phyloP scores from a whole-genome alignment of 192 early-diverging fungal species.

The Phycomyces nitens region DNA sequence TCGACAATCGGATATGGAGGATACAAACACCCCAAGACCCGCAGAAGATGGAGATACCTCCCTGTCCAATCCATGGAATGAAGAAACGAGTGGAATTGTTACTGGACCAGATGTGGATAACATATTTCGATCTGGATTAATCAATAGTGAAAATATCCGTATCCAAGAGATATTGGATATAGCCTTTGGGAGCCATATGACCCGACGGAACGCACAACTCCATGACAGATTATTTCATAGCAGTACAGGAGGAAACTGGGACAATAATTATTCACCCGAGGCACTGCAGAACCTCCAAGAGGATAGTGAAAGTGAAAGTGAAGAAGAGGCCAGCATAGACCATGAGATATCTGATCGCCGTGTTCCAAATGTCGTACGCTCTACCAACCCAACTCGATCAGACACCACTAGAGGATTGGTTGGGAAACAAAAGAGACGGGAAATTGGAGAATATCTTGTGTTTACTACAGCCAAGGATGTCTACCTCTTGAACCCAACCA shows the following conservation, averaged over 20 bases:
- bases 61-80: too few relatives aligned
- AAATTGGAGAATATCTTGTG: constrained; percentile 17
- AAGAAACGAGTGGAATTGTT: too few relatives aligned
- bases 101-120: too few relatives aligned
- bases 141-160: too few relatives aligned
- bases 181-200: too few relatives aligned
- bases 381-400: background rate
- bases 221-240: too few relatives aligned
- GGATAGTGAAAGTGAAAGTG: constrained; percentile 6
- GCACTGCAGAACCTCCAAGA: background rate
- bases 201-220: constrained; percentile 7
- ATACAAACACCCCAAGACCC: too few relatives aligned
- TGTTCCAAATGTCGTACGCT: constrained; percentile 9
- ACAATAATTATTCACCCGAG: background rate
- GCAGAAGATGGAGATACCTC: too few relatives aligned
- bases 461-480: constrained; percentile 23
- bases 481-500: constrained; percentile 13
- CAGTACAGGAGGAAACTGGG: constrained; percentile 5
- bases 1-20: too few relatives aligned
- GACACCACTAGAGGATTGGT: background rate
- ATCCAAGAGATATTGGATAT: too few relatives aligned
- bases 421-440: background rate
- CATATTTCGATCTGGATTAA: too few relatives aligned
- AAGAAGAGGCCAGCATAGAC: background rate
- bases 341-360: background rate